Evolutionary conservation across 495 filamentous ascomycete species (phyloP).

Genomic region (Penicillium crystallinum): DNA sequence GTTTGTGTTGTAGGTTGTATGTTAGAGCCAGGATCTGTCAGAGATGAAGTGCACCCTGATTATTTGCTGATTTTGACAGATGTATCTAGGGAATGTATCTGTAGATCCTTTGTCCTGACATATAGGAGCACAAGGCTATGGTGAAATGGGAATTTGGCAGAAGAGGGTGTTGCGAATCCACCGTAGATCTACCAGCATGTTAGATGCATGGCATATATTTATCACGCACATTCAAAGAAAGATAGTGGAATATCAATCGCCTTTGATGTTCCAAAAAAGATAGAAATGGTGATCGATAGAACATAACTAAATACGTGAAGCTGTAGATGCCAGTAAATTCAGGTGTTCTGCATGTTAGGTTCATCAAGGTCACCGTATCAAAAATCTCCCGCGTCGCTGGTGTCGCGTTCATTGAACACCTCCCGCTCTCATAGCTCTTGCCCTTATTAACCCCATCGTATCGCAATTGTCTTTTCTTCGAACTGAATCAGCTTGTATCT

Average conservation of each 20-base stretch:
- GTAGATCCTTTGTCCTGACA: no score
- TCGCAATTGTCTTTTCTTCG: slow-evolving; percentile 14
- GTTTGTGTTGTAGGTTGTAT: no score
- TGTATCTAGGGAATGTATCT: no score
- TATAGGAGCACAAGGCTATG: no score
- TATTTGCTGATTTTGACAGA: no score
- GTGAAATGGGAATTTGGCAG: no score
- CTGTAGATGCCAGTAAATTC: slow-evolving; percentile 5
- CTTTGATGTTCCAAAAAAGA: neutral
- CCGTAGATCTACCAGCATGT: no score
- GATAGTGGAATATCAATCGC: neutral
- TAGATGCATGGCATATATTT: no score
- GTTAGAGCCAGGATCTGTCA: no score
- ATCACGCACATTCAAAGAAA: neutral
- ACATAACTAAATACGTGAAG: neutral
- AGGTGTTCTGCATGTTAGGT: slow-evolving; percentile 26
- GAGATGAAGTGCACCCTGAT: no score
- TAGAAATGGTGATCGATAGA: neutral
- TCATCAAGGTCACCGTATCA: slow-evolving; percentile 16
- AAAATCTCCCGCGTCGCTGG: slow-evolving; percentile 38
- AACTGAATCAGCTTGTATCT: neutral
- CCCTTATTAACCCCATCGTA: slow-evolving; percentile 4
- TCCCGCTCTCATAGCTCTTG: slow-evolving; percentile 15
- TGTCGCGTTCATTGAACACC: slow-evolving; percentile 22
- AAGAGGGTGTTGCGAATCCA: neutral